phyloP scores from a whole-genome alignment of 2,329 filamentous ascomycete species.

The Colletotrichum magnum region DNA sequence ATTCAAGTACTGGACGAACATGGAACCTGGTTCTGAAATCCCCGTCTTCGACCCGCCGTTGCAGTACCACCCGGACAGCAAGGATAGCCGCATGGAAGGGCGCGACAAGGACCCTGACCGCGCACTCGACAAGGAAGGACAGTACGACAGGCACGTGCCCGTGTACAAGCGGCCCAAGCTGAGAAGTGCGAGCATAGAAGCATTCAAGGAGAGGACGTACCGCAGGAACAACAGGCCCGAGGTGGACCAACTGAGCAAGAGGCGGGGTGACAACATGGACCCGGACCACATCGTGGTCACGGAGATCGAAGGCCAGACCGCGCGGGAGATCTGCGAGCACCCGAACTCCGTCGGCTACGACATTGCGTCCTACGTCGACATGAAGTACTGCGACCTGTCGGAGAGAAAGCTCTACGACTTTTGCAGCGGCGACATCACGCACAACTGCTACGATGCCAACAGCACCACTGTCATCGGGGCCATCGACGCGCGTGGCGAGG shows the following conservation, averaged over 20 bases:
- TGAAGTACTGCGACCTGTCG: slow-evolving; percentile 25
- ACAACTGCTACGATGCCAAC: slow-evolving; percentile 28
- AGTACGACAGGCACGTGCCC: slow-evolving; percentile 37
- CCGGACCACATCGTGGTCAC: slow-evolving; percentile 18
- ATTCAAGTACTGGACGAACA: slow-evolving; percentile 42
- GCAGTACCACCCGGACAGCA: slow-evolving; percentile 43
- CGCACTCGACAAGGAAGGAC: slow-evolving; percentile 38
- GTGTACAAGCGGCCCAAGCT: slow-evolving; percentile 23
- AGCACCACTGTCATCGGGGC: slow-evolving; percentile 6
- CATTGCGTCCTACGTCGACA: slow-evolving; percentile 27
- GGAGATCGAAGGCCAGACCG: slow-evolving; percentile 28
- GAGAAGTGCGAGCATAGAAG: background rate
- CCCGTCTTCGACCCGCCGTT: slow-evolving; percentile 46
- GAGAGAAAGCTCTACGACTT: slow-evolving; percentile 15
- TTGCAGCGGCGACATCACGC: background rate
- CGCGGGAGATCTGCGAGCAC: slow-evolving; percentile 17
- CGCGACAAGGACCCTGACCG: slow-evolving; percentile 36
- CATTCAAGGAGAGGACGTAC: background rate
- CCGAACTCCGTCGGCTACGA: slow-evolving; percentile 19
- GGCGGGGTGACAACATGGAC: slow-evolving; percentile 12
- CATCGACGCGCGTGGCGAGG: slow-evolving; percentile 3
- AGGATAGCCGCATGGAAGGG: slow-evolving; percentile 20
- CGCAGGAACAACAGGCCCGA: background rate
- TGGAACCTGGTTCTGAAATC: slow-evolving; percentile 42
- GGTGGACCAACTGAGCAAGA: background rate